Evolutionary conservation across 2,329 filamentous ascomycete species (phyloP).

Genomic region (Beauveria sp.): DNA sequence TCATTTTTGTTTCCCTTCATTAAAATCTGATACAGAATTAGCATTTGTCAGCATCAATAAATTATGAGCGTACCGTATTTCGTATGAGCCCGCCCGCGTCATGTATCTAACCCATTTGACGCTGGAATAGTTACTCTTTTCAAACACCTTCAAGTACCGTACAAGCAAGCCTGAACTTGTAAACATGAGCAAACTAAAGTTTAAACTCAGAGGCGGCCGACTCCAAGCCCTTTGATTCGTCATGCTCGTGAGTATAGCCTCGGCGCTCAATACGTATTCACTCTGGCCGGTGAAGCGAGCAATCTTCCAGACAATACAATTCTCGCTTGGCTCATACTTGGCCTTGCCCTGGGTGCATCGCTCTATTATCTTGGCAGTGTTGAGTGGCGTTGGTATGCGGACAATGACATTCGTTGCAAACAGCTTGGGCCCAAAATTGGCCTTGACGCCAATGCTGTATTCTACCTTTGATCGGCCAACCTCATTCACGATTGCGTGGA

Average conservation of each 20-base stretch:
- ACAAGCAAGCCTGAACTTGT: conserved; percentile 90
- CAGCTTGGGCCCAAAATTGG: conserved; percentile 92
- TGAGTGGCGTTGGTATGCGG: conserved; percentile 89
- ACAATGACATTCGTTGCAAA: conserved; percentile 96
- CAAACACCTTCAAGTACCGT: conserved; percentile 94
- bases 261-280: conserved; percentile 90
- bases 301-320: conserved; percentile 99
- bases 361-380: conserved; percentile 90
- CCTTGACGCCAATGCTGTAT: conserved; percentile 95
- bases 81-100: conserved; percentile 95
- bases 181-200: conserved; percentile 95
- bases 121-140: conserved; percentile 97
- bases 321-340: conserved; percentile 96
- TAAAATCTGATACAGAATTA: conserved; percentile 24
- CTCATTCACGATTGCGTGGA: conserved; percentile 97
- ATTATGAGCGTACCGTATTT: conserved; percentile 62
- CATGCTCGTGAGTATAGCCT: conserved; percentile 91
- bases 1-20: not conserved
- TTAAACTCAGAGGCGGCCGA: conserved; percentile 82
- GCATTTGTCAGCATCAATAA: conserved; percentile 9
- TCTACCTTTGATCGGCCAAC: conserved; percentile 96
- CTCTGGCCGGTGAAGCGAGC: conserved; percentile 96
- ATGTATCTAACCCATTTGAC: conserved; percentile 99
- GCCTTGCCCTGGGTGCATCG: conserved; percentile 93
- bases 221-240: conserved; percentile 98